Conservation (phyloP, 306 rosid species). For the Trifolium subterraneum region DNA sequence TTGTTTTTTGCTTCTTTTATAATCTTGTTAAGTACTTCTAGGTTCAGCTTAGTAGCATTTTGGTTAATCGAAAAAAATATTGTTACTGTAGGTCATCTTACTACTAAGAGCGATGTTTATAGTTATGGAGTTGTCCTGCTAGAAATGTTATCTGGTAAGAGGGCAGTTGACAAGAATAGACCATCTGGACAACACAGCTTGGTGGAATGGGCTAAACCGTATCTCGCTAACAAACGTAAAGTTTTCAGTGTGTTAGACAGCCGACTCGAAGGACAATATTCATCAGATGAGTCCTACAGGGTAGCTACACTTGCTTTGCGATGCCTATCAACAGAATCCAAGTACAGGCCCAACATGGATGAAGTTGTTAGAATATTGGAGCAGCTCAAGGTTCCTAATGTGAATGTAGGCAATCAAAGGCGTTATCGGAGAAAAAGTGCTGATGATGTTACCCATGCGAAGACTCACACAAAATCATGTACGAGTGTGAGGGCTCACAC, state of each 20-base stretch:
- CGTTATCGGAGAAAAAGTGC: slow-evolving; percentile 71
- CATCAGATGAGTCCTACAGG: slow-evolving; percentile 56
- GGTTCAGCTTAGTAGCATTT: slow-evolving; percentile 2
- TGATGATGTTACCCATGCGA: slow-evolving; percentile 36
- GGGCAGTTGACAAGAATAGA: slow-evolving; percentile 64
- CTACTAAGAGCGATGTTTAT: slow-evolving; percentile 63
- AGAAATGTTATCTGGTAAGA: slow-evolving; percentile 68
- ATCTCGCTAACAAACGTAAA: slow-evolving; percentile 46
- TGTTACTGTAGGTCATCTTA: slow-evolving; percentile 58
- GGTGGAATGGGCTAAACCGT: slow-evolving; percentile 72
- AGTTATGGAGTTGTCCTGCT: slow-evolving; percentile 71
- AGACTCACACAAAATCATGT: slow-evolving; percentile 27
- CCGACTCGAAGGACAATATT: slow-evolving; percentile 71
- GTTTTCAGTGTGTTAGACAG: slow-evolving; percentile 51
- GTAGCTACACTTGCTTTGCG: slow-evolving; percentile 54
- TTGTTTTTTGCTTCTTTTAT: background rate
- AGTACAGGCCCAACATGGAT: slow-evolving; percentile 65
- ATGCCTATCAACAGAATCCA: slow-evolving; percentile 62
- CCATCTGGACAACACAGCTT: slow-evolving; percentile 59
- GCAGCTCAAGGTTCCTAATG: slow-evolving; percentile 51
- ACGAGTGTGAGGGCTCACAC: background rate
- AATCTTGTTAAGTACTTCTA: background rate
- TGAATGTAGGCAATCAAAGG: slow-evolving; percentile 39
- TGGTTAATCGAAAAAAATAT: background rate
- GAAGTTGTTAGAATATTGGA: slow-evolving; percentile 63